A percentile compares a stretch with the other conserved stretches of the same genome.
Conservation (phyloP, 2,329 filamentous ascomycete genomes). For the Botryotinia globosa region DNA sequence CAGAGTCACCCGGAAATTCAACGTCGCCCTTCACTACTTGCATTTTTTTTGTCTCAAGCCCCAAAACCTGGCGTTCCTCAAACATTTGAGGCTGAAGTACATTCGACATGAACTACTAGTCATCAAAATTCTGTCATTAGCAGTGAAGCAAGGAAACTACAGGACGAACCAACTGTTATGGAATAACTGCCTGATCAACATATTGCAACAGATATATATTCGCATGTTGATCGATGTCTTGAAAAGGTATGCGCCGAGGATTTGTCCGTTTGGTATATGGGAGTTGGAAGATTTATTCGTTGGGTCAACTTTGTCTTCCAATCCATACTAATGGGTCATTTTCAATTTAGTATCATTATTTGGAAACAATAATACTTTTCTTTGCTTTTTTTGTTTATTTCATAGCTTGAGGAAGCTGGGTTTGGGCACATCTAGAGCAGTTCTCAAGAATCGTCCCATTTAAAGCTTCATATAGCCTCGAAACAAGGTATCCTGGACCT, state of each 20-base stretch:
- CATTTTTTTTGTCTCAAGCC: slow-evolving; percentile 7
- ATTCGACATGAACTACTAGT: slow-evolving; percentile 20
- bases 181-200: not conserved
- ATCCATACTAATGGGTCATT: slow-evolving; percentile 11
- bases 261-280: slow-evolving; percentile 1
- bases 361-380: not conserved
- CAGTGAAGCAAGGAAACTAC: slow-evolving; percentile 17
- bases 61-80: slow-evolving; percentile 10
- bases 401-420: slow-evolving; percentile 3
- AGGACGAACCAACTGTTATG: not conserved
- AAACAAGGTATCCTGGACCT: slow-evolving; percentile 13
- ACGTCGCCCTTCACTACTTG: slow-evolving; percentile 8
- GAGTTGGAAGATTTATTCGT: not conserved
- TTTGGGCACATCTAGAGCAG: not conserved
- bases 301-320: not conserved
- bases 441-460: slow-evolving; percentile 4
- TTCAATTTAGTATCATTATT: slow-evolving; percentile 15
- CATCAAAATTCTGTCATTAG: slow-evolving; percentile 15
- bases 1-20: not conserved
- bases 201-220: slow-evolving; percentile 8
- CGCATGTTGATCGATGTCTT: slow-evolving; percentile 17
- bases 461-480: not conserved
- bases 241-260: slow-evolving; percentile 16
- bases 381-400: slow-evolving; percentile 7
- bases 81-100: slow-evolving; percentile 19